These are phyloP conservation scores for Metschnikowia continentalis DNA, from an alignment of 805 yeast species.

Conservation along the genomic window DNA sequence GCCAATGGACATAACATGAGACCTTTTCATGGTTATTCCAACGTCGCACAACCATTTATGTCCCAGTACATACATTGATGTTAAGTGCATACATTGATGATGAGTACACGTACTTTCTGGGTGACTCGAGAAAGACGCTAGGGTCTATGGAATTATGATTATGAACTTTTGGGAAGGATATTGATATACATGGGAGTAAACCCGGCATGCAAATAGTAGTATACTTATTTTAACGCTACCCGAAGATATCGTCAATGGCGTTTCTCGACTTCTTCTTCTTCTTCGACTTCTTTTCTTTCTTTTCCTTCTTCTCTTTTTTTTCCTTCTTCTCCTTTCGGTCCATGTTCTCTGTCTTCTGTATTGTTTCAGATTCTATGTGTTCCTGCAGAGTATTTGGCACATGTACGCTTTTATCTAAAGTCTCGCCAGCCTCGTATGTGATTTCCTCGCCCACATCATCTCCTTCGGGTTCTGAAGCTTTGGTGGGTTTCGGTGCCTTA, in stretches of 20 bases:
- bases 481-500: background rate
- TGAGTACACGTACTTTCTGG: background rate
- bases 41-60: slow-evolving; percentile 1
- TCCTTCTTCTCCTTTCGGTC: slow-evolving; percentile 22
- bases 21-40: background rate
- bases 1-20: slow-evolving; percentile 1
- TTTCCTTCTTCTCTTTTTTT: slow-evolving; percentile 11
- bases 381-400: background rate
- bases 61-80: slow-evolving; percentile 3
- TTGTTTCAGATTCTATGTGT: background rate
- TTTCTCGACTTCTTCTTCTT: slow-evolving; percentile 29
- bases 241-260: slow-evolving; percentile 76
- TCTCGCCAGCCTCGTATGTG: background rate
- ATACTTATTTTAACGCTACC: slow-evolving; percentile 25
- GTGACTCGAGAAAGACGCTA: background rate
- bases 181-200: background rate
- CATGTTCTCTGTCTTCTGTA: background rate
- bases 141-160: background rate
- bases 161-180: slow-evolving; percentile 4
- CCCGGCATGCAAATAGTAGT: slow-evolving; percentile 1
- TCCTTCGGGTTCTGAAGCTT: background rate
- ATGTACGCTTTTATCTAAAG: background rate
- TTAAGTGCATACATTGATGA: background rate
- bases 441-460: slow-evolving; percentile 18
- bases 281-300: slow-evolving; percentile 12